Evolutionary conservation across 768 basidiomycete species (phyloP).

Genomic region (Leccinum subgranulosum): DNA sequence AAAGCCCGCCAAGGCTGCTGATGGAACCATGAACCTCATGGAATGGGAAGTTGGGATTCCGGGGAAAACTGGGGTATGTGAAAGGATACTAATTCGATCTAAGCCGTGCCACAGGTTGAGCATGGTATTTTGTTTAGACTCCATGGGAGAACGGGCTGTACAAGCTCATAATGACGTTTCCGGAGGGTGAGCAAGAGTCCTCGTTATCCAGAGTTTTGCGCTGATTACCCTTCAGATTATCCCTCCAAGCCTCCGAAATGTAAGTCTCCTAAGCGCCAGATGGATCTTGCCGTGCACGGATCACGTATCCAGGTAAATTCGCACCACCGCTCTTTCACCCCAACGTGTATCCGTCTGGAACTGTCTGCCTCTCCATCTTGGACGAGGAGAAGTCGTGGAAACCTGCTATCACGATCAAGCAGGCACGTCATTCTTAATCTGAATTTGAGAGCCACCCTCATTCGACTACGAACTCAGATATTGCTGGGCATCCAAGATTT

Average conservation of each 20-base stretch:
- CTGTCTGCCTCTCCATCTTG: slow-evolving; percentile 94
- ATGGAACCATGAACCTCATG: slow-evolving; percentile 95
- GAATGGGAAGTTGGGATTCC: slow-evolving; percentile 99
- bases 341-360: slow-evolving; percentile 98
- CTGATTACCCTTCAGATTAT: slow-evolving; percentile 57
- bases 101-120: slow-evolving; percentile 10
- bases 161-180: slow-evolving; percentile 92
- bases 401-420: slow-evolving; percentile 98
- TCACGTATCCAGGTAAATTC: slow-evolving; percentile 78
- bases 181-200: slow-evolving; percentile 66
- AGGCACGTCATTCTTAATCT: slow-evolving; percentile 48
- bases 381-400: slow-evolving; percentile 99
- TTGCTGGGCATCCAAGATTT: slow-evolving; percentile 94
- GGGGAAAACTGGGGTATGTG: slow-evolving; percentile 80
- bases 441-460: background rate
- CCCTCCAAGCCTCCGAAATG: slow-evolving; percentile 96
- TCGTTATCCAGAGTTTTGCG: background rate
- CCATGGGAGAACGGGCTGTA: slow-evolving; percentile 97
- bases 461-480: slow-evolving; percentile 52
- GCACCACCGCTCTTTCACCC: slow-evolving; percentile 94
- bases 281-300: slow-evolving; percentile 1
- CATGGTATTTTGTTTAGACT: slow-evolving; percentile 53
- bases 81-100: slow-evolving; percentile 1
- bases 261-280: slow-evolving; percentile 35
- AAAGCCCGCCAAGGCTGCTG: slow-evolving; percentile 82